Evolutionary conservation across 148 eudicot genomes (phyloP), one percentile per base, ranked within the genome.

Genomic region (Drosera capensis): DNA sequence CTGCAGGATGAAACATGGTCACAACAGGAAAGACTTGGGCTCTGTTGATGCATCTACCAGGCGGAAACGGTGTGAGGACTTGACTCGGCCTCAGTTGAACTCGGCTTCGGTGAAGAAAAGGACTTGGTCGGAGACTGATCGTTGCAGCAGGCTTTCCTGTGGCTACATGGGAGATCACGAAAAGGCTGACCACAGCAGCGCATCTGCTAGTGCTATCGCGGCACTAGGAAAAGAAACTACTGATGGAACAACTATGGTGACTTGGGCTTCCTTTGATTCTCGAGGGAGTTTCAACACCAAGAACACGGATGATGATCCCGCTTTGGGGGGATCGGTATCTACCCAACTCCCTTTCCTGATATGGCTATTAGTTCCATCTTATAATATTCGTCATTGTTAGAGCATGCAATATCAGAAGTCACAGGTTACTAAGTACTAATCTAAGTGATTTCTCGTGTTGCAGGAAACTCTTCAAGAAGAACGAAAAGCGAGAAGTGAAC

Each of bases 391-490:
- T n/a, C n/a, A n/a, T n/a, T 14, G 19, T 18, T 16, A 15, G 2
- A 16, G 18, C 0, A 37, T 3, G 16, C 14, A 4, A 37, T 30
- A 11, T 37, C 5, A 7, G 14, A 5, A 39, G n/a, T n/a, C n/a
- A 3, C n/a, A 14, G 2, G 43, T 17, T 39, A 20, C 17, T 11
- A 17, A 39, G 43, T 15, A 6, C 21, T 14, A n/a, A 14, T 22
- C 26, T 22, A 3, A 25, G 19, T 9, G 8, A 8, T 8, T 24
- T n/a, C 40, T 25, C 15, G 12, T 7, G 23, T 50, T 52, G 25
- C 59, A 80, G 90, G 86, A 80, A 21, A 77, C 58, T 22, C 68
- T 37, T 36, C 78, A 70, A 35, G 75, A 73, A 48, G 94, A 75
- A 41, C 58, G 56, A 28, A 67, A 56, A 25, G 59, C 57, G 20